Base-by-base conservation (phyloP, 257 asterid species). In the Asclepias syriaca region DNA sequence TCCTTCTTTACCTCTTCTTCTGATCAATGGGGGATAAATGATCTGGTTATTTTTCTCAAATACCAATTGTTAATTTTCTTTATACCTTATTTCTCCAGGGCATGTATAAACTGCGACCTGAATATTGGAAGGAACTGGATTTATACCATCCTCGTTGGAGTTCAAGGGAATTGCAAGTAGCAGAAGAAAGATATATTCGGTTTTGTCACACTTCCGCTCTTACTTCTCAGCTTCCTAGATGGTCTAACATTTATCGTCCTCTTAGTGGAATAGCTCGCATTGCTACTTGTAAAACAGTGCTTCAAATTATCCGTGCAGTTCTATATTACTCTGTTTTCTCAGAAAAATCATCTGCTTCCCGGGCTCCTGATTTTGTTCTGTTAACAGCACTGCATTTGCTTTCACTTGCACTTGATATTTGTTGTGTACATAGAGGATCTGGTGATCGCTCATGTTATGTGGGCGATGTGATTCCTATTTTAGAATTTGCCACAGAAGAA, bases 111-210 rank as follows among this genome's bases (percentile, higher is more conserved):
- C 84, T 95, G 82, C 85, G 91, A 56, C 9, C 79, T 53, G 75
- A 68, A 12, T 83, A 79, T 77, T 95, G 99, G 99, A 92, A 86
- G 82, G 98, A 95, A 76, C 86, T 95, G 60, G 99, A 95, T 85
- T 81, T 95, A 71, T 92, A 95, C 77, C 99, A 95, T 73, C 98
- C 96, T 72, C 98, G 98, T 69, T 95, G 96, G 95, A 95, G 80
- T 83, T 85, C 86, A 54, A 88, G 95, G 84, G 99, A 95, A 71
- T 89, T 85, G 67, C 99, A 95, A 82, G 87, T 84, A 43, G 96
- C 98, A 61, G 98, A 92, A 81, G 98, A 95, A 79, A 87, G 98
- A 88, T 95, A 87, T 85, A 75, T 82, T 81, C 88, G 86, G 72
- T 88, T 95, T 78, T 90, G 96, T 85, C 84, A 92, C 78, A 84